A percentile compares a stretch with the other conserved stretches of the same genome.
phyloP scores from a whole-genome alignment of 2,329 filamentous ascomycete species.

The Dactylellina haptotyla region DNA sequence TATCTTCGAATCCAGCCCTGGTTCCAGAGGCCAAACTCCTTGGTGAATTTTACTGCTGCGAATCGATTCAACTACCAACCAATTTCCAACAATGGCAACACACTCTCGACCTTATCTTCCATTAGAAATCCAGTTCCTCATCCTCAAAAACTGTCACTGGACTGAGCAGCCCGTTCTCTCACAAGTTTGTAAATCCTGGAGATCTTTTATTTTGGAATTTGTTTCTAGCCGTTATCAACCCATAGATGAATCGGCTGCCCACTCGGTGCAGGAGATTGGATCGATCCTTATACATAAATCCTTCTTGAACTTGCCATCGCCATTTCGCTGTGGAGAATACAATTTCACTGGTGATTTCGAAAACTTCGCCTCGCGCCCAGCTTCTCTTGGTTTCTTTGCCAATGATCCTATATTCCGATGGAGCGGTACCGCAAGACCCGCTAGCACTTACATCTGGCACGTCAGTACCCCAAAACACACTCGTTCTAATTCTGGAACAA shows the following conservation, averaged over 20 bases:
- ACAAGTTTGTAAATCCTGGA: slow-evolving; percentile 21
- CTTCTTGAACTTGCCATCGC: neutral
- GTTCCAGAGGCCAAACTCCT: no score
- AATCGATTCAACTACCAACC: neutral
- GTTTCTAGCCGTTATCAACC: neutral
- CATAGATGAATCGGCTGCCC: neutral
- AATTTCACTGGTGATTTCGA: neutral
- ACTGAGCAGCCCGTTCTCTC: slow-evolving; percentile 9
- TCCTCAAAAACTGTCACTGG: slow-evolving; percentile 17
- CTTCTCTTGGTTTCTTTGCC: neutral
- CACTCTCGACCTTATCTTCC: slow-evolving; percentile 16
- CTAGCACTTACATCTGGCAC: slow-evolving; percentile 16
- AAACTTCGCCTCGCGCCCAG: neutral
- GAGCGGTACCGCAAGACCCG: neutral
- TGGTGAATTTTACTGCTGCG: no score
- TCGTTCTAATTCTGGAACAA: neutral
- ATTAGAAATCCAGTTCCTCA: slow-evolving; percentile 27
- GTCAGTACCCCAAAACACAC: neutral
- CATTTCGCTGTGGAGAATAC: slow-evolving; percentile 4
- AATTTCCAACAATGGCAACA: slow-evolving; percentile 49
- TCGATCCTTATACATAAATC: slow-evolving; percentile 15
- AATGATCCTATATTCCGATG: slow-evolving; percentile 10
- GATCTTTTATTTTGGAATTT: neutral
- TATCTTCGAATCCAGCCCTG: no score
- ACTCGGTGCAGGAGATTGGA: neutral